Base-by-base conservation (phyloP, 1,139 yeast species). In the Yamadazyma kanchanaburiensis region DNA sequence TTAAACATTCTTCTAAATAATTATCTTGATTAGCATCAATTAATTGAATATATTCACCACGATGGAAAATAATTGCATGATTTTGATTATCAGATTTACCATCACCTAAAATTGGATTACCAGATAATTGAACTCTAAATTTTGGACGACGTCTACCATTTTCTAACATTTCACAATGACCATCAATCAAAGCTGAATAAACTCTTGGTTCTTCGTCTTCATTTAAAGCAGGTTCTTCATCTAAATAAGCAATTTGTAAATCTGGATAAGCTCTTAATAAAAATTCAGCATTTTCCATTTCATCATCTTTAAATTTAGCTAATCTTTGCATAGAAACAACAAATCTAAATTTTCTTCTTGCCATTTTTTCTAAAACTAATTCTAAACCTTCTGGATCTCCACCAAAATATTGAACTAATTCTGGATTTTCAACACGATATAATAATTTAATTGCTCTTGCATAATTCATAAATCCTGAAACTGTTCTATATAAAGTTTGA, bases 81-180 rank as follows among this genome's bases (percentile, higher is more conserved):
- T 91, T 91, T 69, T 91, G 98, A 66, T 91, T 91, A 77, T 91
- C 98, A 53, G 97, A 86, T 66, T 91, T 91, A 80, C 98, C 98
- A 63, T 91, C 98, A 77, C 98, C 98, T 57, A 91, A 75, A 62
- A 91, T 91, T 56, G 98, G 97, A 64, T 91, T 91, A 73, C 98
- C 98, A 49, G 97, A 88, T 50, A 91, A 75, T 74, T 89, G 97
- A 46, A 91, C 81, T 76, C 98, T 84, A 65, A 88, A 91, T 64
- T 89, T 89, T 45, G 98, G 98, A 65, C 96, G 89, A 71, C 98
- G 88, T 64, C 96, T 83, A 51, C 97, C 98, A 58, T 91, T 88
- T 64, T 89, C 96, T 76, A 91, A 75, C 55, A 91, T 79, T 62
- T 91, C 97, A 74, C 96, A 89, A 64, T 91, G 96, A 53, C 97